Conservation (phyloP, 805 yeast genomes). For the Blastobotrys attinorum region DNA sequence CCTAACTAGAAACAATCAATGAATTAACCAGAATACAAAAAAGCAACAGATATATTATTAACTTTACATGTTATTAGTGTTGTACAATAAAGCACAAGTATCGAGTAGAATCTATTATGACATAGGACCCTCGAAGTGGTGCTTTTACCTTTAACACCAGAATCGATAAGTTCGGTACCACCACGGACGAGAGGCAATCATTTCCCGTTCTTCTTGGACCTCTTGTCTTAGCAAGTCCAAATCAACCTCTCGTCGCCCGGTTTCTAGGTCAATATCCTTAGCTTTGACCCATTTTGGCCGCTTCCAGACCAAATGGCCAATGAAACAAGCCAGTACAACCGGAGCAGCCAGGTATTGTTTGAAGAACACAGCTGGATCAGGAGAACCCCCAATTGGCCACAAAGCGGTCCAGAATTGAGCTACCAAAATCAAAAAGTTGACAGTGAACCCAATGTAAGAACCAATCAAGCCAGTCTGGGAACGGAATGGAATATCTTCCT, state of each 20-base stretch:
- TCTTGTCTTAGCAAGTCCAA: constrained; percentile 45
- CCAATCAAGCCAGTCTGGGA: constrained; percentile 60
- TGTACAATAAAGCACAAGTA: background rate
- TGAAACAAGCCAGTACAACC: constrained; percentile 34
- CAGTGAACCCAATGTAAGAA: constrained; percentile 48
- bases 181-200: constrained; percentile 37
- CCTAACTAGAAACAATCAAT: background rate
- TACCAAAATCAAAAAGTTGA: constrained; percentile 49
- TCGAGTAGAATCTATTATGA: background rate
- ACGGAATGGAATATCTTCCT: constrained; percentile 55
- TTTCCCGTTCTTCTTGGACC: constrained; percentile 46
- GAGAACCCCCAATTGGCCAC: constrained; percentile 49
- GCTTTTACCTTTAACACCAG: constrained; percentile 33
- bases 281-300: constrained; percentile 37
- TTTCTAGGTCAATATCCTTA: constrained; percentile 49
- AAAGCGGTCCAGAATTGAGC: constrained; percentile 76
- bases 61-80: background rate
- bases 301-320: constrained; percentile 41
- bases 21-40: background rate
- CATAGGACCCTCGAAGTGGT: background rate
- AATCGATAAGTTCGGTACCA: constrained; percentile 37
- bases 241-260: constrained; percentile 55
- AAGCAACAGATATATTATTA: background rate
- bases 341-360: constrained; percentile 42
- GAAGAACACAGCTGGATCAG: constrained; percentile 36